Conservation (phyloP, 2,329 filamentous ascomycete genomes). For the Samsoniella hepiali region DNA sequence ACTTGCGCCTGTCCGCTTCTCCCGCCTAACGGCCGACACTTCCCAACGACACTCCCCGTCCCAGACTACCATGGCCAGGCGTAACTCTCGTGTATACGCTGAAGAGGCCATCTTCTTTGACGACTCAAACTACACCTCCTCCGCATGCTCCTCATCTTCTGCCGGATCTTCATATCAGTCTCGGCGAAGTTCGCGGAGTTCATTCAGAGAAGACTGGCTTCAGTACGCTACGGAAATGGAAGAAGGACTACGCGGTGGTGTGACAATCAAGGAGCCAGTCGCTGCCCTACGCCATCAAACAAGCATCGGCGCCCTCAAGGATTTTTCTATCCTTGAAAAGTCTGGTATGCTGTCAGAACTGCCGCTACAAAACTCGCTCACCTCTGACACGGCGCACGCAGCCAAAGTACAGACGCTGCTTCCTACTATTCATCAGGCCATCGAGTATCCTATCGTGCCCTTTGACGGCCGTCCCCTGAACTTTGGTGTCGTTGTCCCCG, state of each 20-base stretch:
- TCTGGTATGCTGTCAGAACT: slow-evolving; percentile 7
- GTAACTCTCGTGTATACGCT: slow-evolving; percentile 24
- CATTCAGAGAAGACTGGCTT: slow-evolving; percentile 28
- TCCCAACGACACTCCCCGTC: neutral
- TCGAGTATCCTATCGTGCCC: slow-evolving; percentile 24
- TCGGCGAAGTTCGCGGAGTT: slow-evolving; percentile 30
- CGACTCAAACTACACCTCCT: slow-evolving; percentile 17
- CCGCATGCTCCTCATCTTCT: slow-evolving; percentile 5
- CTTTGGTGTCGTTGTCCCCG: slow-evolving; percentile 70
- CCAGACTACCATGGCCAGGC: slow-evolving; percentile 25
- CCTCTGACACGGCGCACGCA: neutral
- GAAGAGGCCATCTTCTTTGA: slow-evolving; percentile 23
- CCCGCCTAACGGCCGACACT: neutral
- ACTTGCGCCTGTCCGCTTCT: neutral
- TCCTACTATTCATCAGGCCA: slow-evolving; percentile 5
- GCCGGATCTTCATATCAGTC: slow-evolving; percentile 27
- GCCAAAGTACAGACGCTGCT: slow-evolving; percentile 5
- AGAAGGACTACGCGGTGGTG: slow-evolving; percentile 21
- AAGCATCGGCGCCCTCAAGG: neutral
- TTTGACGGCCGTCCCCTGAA: slow-evolving; percentile 55
- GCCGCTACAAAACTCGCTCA: neutral
- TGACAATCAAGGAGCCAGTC: neutral
- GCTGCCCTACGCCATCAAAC: slow-evolving; percentile 7
- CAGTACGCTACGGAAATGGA: slow-evolving; percentile 25
- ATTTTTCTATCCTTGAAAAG: slow-evolving; percentile 10